Percentiles rank a stretch among this genome's conserved stretches.
phyloP scores from a whole-genome alignment of 139 green algal genomes.

The Tetraselmis chui region DNA sequence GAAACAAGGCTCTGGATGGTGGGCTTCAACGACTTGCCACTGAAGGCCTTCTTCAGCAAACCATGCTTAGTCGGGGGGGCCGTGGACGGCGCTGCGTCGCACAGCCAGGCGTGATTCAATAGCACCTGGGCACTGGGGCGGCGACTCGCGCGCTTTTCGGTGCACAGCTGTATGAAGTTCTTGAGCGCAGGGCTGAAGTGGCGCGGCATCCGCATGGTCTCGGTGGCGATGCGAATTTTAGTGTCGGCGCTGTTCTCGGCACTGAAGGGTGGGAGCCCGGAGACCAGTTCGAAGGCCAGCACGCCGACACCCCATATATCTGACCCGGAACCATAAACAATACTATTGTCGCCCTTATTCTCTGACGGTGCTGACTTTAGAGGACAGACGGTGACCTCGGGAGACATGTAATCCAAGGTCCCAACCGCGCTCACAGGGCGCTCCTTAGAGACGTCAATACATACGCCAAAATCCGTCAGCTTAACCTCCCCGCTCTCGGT shows the following conservation, averaged over 20 bases:
- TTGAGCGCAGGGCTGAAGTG: not conserved
- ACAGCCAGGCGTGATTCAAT: not conserved
- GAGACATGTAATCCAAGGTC: not conserved
- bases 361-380: not conserved
- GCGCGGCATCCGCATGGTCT: not conserved
- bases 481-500: conserved; percentile 4
- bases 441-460: not conserved
- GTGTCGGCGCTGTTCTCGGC: conserved; percentile 3
- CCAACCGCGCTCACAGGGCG: not conserved
- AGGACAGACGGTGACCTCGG: conserved; percentile 1
- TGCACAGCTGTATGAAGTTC: not conserved
- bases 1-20: not conserved
- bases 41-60: not conserved
- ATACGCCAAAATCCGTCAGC: conserved; percentile 20
- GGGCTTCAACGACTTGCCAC: not conserved
- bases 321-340: not conserved
- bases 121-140: not conserved
- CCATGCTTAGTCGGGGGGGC: not conserved
- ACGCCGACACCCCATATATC: conserved; percentile 33
- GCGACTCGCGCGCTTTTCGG: not conserved
- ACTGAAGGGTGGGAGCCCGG: conserved; percentile 30
- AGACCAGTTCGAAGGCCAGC: conserved; percentile 32
- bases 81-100: not conserved
- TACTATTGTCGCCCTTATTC: not conserved
- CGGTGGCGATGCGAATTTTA: conserved; percentile 9